A percentile compares a stretch with the other conserved stretches of the same genome.
phyloP scores from a whole-genome alignment of 352 stramenopile species.

The Hyaloperonospora arabidopsidis region DNA sequence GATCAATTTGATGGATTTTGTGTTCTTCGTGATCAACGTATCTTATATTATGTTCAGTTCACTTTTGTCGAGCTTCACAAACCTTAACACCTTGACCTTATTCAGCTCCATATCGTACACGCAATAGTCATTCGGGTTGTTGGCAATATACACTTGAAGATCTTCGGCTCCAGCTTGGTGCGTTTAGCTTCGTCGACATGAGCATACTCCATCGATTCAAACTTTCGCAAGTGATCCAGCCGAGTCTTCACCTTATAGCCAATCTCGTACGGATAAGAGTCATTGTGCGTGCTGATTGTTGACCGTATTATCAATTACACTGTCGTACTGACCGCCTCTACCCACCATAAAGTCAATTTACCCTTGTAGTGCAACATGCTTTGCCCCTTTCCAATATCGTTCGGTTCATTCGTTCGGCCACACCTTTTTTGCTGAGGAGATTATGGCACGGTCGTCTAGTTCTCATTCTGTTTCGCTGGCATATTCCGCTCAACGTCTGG shows the following conservation, averaged over 20 bases:
- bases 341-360: slow-evolving; percentile 14
- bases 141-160: slow-evolving; percentile 18
- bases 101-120: slow-evolving; percentile 7
- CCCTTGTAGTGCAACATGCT: slow-evolving; percentile 16
- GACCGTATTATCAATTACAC: neutral
- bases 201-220: slow-evolving; percentile 17
- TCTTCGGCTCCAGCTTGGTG: slow-evolving; percentile 20
- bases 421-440: slow-evolving; percentile 27
- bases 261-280: slow-evolving; percentile 10
- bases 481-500: slow-evolving; percentile 10
- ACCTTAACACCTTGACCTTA: slow-evolving; percentile 11
- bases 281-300: neutral
- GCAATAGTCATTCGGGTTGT: slow-evolving; percentile 13
- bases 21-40: slow-evolving; percentile 1
- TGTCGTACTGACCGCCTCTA: slow-evolving; percentile 11
- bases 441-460: slow-evolving; percentile 17
- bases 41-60: slow-evolving; percentile 11
- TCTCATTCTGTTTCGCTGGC: slow-evolving; percentile 14
- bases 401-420: slow-evolving; percentile 24
- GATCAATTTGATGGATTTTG: neutral
- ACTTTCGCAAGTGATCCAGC: neutral
- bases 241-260: slow-evolving; percentile 4
- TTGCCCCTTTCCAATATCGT: slow-evolving; percentile 5
- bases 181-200: slow-evolving; percentile 16
- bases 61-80: too few species aligned